Evolutionary conservation across 2,329 filamentous ascomycete genomes (phyloP).

Genomic region (Mariannaea sp.): DNA sequence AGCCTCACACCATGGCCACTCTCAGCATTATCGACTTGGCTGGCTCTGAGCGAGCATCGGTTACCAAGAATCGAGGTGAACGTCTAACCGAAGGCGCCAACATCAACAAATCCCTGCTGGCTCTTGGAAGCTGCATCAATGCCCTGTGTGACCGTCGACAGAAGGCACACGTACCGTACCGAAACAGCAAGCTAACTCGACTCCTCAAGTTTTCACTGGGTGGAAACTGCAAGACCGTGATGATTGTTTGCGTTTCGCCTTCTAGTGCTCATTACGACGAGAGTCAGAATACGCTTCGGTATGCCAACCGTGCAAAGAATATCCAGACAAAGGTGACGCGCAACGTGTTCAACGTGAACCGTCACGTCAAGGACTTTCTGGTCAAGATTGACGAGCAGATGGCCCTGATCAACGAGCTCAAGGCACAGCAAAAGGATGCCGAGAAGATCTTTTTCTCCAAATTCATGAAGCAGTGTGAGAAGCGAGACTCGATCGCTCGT

Average conservation of each 20-base stretch:
- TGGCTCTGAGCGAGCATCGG: constrained; percentile 92
- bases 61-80: constrained; percentile 94
- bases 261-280: constrained; percentile 97
- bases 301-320: constrained; percentile 97
- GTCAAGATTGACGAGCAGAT: constrained; percentile 99
- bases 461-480: constrained; percentile 88
- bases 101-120: constrained; percentile 97
- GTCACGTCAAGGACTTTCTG: constrained; percentile 97
- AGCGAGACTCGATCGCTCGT: constrained; percentile 73
- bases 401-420: constrained; percentile 93
- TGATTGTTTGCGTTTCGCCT: constrained; percentile 98
- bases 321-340: constrained; percentile 99
- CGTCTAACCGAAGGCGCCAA: constrained; percentile 92
- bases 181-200: constrained; percentile 95
- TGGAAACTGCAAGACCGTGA: constrained; percentile 98
- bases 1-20: constrained; percentile 97
- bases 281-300: constrained; percentile 95
- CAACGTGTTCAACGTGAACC: constrained; percentile 98
- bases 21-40: constrained; percentile 97
- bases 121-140: constrained; percentile 96
- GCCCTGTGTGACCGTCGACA: constrained; percentile 92
- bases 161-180: constrained; percentile 92
- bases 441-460: constrained; percentile 83
- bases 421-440: constrained; percentile 88
- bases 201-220: constrained; percentile 96